These are phyloP conservation scores for Tuber magnatum DNA, from an alignment of 495 filamentous ascomycete genomes.

Conservation along the genomic window DNA sequence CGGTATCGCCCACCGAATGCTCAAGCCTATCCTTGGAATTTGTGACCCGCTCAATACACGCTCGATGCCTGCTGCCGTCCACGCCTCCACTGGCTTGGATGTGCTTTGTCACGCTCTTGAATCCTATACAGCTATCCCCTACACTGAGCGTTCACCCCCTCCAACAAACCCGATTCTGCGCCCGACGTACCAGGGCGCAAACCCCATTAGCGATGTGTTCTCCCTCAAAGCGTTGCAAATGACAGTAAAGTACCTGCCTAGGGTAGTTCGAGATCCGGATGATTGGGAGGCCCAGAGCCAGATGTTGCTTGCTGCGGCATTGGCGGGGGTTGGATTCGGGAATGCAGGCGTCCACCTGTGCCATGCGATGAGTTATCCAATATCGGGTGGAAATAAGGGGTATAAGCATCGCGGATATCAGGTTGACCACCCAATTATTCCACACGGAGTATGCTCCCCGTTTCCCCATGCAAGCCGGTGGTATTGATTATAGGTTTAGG, in stretches of 20 bases:
- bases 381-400: conserved; percentile 83
- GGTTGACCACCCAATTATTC: conserved; percentile 69
- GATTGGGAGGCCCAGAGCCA: conserved; percentile 84
- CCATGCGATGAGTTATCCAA: conserved; percentile 95
- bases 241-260: conserved; percentile 84
- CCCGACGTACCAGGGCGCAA: conserved; percentile 93
- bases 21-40: conserved; percentile 92
- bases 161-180: conserved; percentile 84
- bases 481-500: conserved; percentile 39
- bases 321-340: conserved; percentile 92
- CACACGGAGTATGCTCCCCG: conserved; percentile 56
- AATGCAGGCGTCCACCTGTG: conserved; percentile 97
- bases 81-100: conserved; percentile 80
- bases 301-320: conserved; percentile 90
- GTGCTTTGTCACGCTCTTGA: conserved; percentile 91
- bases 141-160: conserved; percentile 70
- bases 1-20: conserved; percentile 84
- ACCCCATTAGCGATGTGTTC: conserved; percentile 96
- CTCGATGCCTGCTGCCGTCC: conserved; percentile 90
- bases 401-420: conserved; percentile 82
- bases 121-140: conserved; percentile 94
- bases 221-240: conserved; percentile 69
- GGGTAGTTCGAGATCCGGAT: conserved; percentile 75
- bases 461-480: not conserved
- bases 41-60: conserved; percentile 92